Evolutionary conservation across 2,329 filamentous ascomycete species (phyloP).

Genomic region (Coniochaeta prunicola): DNA sequence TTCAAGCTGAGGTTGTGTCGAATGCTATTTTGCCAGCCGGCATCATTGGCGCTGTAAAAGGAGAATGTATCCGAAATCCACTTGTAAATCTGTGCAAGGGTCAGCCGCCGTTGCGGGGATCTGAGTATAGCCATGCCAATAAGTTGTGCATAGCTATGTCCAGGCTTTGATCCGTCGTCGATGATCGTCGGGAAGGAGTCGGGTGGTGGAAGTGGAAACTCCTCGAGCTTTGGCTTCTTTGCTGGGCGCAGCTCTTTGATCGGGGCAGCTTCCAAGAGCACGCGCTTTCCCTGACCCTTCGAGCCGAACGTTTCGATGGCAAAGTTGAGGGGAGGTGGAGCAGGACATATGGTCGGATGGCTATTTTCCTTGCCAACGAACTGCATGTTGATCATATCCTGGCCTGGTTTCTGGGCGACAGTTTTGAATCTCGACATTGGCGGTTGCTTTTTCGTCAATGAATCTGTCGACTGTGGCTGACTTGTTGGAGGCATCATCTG

Average conservation of each 20-base stretch:
- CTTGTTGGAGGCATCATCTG: conserved; percentile 58
- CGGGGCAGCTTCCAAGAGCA: conserved; percentile 64
- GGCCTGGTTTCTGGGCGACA: conserved; percentile 42
- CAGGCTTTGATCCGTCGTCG: conserved; percentile 84
- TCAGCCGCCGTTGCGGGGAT: conserved; percentile 74
- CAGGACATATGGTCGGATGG: conserved; percentile 42
- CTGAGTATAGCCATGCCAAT: conserved; percentile 96
- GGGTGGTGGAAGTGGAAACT: conserved; percentile 54
- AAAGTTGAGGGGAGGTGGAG: conserved; percentile 38
- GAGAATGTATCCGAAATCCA: conserved; percentile 96
- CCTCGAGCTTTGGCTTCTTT: conserved; percentile 64
- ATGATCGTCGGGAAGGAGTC: conserved; percentile 74
- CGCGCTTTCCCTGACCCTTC: conserved; percentile 50
- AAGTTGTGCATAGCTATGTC: conserved; percentile 87
- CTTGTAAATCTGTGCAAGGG: conserved; percentile 93
- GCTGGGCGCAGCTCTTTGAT: conserved; percentile 58
- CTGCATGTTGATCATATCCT: conserved; percentile 26
- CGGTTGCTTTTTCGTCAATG: conserved; percentile 59
- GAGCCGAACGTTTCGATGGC: conserved; percentile 46
- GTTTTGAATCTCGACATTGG: conserved; percentile 53
- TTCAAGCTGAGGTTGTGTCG: conserved; percentile 95
- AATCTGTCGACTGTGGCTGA: conserved; percentile 53
- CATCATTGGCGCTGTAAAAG: conserved; percentile 78
- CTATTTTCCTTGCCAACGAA: conserved; percentile 49
- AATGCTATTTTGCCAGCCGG: conserved; percentile 98